phyloP scores from a whole-genome alignment of 345 rosid genomes.

The Gossypium bickii region DNA sequence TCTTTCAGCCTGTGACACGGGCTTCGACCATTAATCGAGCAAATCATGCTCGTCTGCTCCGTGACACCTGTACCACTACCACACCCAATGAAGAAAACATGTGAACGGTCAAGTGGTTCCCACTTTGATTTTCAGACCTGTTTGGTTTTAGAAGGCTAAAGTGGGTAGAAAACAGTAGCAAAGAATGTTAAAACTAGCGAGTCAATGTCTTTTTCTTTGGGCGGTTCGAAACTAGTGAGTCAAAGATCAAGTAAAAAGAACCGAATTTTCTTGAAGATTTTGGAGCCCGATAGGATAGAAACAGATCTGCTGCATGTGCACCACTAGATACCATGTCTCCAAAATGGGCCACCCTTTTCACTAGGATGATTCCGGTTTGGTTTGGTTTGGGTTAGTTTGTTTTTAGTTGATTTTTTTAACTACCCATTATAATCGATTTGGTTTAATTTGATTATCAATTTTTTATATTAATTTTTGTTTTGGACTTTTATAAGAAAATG shows the following conservation, averaged over 20 bases:
- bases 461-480: no score
- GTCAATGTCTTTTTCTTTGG: no score
- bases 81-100: conserved; percentile 4
- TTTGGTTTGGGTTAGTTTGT: no score
- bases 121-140: conserved; percentile 5
- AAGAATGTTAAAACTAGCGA: background rate
- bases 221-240: background rate
- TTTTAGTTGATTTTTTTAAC: no score
- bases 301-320: conserved; percentile 18
- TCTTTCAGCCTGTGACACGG: background rate
- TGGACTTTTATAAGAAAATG: no score
- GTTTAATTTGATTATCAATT: no score
- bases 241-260: background rate
- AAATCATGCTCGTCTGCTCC: background rate
- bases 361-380: no score
- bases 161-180: background rate
- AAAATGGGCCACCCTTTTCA: background rate
- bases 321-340: background rate
- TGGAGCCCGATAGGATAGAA: conserved; percentile 3
- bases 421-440: no score
- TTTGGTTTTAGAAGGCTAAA: background rate
- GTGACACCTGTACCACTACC: background rate
- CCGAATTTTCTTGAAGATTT: background rate
- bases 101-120: conserved; percentile 5
- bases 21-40: background rate